Conservation (phyloP, 2,329 filamentous ascomycete genomes). For the Zasmidium angulare region DNA sequence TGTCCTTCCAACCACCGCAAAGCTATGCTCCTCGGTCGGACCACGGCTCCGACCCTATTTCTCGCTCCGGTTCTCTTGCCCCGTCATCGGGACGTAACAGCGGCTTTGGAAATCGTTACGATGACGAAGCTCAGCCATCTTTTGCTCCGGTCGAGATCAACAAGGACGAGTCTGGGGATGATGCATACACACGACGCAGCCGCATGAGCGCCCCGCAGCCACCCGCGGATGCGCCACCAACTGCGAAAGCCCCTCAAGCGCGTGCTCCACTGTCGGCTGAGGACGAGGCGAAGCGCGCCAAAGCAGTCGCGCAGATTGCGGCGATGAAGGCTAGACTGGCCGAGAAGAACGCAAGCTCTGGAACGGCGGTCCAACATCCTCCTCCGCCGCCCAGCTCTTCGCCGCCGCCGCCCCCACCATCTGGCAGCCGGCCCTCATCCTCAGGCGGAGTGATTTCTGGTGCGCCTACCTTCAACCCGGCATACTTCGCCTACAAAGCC, state of each 20-base stretch:
- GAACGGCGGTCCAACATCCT: constrained; percentile 8
- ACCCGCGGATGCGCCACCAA: constrained; percentile 1
- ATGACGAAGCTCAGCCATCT: constrained; percentile 5
- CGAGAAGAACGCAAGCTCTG: constrained; percentile 9
- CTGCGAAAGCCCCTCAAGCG: constrained; percentile 23
- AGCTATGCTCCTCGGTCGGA: constrained; percentile 25
- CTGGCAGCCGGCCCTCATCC: too few species aligned
- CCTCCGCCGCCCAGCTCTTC: constrained; percentile 8
- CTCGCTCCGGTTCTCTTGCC: constrained; percentile 6
- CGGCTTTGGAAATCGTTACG: neutral
- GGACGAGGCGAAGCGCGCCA: constrained; percentile 20
- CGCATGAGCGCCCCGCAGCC: constrained; percentile 50
- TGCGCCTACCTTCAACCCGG: constrained; percentile 19
- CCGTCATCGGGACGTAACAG: constrained; percentile 5
- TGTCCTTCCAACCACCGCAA: too few species aligned
- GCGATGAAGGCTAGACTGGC: constrained; percentile 27
- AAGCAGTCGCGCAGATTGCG: constrained; percentile 25
- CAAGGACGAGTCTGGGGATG: constrained; percentile 65
- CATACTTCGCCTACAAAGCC: constrained; percentile 16
- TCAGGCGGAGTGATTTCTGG: constrained; percentile 17
- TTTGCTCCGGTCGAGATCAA: constrained; percentile 48
- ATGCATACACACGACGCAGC: constrained; percentile 65
- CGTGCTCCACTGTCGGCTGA: constrained; percentile 19
- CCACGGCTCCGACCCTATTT: constrained; percentile 6
- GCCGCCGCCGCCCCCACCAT: constrained; percentile 16